A percentile compares a stretch with the other conserved stretches of the same genome.
These are phyloP conservation scores for Pseudohalonectria lignicola DNA, from an alignment of 2,329 filamentous ascomycete species.

Conservation along the genomic window DNA sequence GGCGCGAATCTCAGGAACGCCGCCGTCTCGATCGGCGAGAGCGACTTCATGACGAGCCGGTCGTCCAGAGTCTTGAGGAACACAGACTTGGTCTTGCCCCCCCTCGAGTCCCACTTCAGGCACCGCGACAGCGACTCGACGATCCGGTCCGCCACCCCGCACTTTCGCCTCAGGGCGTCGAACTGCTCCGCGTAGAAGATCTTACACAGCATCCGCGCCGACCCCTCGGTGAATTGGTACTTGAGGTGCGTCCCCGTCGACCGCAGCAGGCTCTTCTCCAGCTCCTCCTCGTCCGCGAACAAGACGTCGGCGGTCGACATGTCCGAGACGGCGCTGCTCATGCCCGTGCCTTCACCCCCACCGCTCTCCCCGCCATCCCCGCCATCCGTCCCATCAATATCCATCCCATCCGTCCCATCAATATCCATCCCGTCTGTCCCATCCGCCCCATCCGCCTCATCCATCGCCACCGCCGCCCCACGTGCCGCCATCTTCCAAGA, in stretches of 20 bases:
- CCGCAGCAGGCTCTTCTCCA: slow-evolving; percentile 77
- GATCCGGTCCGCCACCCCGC: slow-evolving; percentile 85
- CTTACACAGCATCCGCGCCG: slow-evolving; percentile 94
- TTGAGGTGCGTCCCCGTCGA: slow-evolving; percentile 87
- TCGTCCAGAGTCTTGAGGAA: slow-evolving; percentile 96
- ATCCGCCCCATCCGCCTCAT: slow-evolving; percentile 9
- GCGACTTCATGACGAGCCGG: slow-evolving; percentile 81
- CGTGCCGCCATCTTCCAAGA: slow-evolving; percentile 26
- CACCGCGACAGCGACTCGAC: slow-evolving; percentile 92
- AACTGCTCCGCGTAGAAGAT: slow-evolving; percentile 99
- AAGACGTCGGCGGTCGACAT: slow-evolving; percentile 7
- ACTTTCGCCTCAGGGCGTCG: slow-evolving; percentile 85
- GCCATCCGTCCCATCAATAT: neutral
- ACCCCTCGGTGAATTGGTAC: slow-evolving; percentile 88
- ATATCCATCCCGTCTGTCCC: slow-evolving; percentile 15
- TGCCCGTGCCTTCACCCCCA: neutral
- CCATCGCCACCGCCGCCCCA: slow-evolving; percentile 20
- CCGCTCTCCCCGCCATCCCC: slow-evolving; percentile 1
- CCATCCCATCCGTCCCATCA: slow-evolving; percentile 8
- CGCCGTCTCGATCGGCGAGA: slow-evolving; percentile 83
- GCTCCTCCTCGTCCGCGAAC: slow-evolving; percentile 51
- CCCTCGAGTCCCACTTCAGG: slow-evolving; percentile 95
- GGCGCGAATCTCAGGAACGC: slow-evolving; percentile 94
- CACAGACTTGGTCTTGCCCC: slow-evolving; percentile 93
- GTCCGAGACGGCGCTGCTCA: neutral